Evolutionary conservation across 192 early-diverging fungal species (phyloP).

Genomic region (Backusella westeae): DNA sequence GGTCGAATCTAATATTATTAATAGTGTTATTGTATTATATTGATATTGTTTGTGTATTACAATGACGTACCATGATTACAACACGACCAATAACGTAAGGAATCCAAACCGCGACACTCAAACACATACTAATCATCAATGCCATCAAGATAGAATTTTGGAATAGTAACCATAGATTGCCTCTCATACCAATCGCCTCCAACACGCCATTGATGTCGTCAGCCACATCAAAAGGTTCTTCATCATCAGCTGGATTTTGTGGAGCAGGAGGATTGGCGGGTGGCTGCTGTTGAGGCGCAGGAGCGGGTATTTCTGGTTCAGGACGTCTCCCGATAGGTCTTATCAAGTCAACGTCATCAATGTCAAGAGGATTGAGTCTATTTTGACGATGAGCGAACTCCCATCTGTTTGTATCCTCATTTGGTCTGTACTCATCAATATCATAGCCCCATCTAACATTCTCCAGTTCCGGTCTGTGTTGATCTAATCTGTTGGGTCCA

Average conservation of each 20-base stretch:
- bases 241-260: slow-evolving; percentile 25
- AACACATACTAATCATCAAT: slow-evolving; percentile 66
- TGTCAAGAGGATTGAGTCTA: not conserved
- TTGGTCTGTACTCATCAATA: not conserved
- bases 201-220: slow-evolving; percentile 75
- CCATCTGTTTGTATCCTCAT: not conserved
- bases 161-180: slow-evolving; percentile 72
- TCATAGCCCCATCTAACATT: not conserved
- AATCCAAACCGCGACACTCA: slow-evolving; percentile 70
- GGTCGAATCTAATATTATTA: slow-evolving; percentile 44
- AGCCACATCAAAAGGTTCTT: slow-evolving; percentile 52
- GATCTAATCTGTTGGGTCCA: not conserved
- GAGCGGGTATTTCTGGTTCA: not conserved
- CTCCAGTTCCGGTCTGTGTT: not conserved
- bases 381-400: not conserved
- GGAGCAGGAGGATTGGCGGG: not conserved
- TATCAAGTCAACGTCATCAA: not conserved
- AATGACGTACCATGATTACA: slow-evolving; percentile 36
- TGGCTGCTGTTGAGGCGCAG: not conserved
- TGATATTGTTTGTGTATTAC: not conserved
- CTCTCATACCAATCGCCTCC: slow-evolving; percentile 90
- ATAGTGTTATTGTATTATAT: not conserved
- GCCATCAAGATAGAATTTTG: slow-evolving; percentile 83
- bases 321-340: not conserved
- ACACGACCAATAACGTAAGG: slow-evolving; percentile 70